Evolutionary conservation across 257 asterid genomes (phyloP), one percentile per base, ranked within the genome.

Genomic region (Ophiorrhiza pumila): DNA sequence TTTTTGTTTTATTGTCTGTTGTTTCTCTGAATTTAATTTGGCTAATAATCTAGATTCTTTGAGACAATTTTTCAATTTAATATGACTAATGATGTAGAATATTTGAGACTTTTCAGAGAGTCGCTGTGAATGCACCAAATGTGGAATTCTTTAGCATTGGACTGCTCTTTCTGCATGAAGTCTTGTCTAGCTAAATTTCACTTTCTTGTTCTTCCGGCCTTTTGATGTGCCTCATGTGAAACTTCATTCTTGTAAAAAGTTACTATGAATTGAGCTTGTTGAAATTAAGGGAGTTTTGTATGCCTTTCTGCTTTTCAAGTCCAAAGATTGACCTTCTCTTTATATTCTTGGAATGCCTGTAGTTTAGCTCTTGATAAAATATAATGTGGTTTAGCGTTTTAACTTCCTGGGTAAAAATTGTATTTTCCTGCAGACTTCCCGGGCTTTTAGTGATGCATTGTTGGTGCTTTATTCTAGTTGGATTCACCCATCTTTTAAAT

Each of bases 231-330:
- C 43, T 13, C 18, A 32, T 32, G 43, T 32, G n/a, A 32, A 29
- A 34, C 66, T 31, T 39, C 45, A 59, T 59, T 59, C 65, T 27
- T 59, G 65, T 31, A 59, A 58, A 39, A 60, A 60, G 43, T 31
- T 32, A 14, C 65, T 20, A 29, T 17, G 34, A n/a, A 22, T 56
- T 25, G 23, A 56, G 42, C 31, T 13, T 32, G 18, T 15, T 22
- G 42, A 32, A 59, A 37, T 59, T 10, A 59, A 59, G 20, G 1
- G 12, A 32, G 37, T 32, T 60, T 60, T 32, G 43, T 39, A 17
- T 18, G 66, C 61, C 23, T 56, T 6, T 56, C 61, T 56, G 34
- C 10, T 25, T 56, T 56, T 14, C 34, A 23, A 56, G 15, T 23
- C 25, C 31, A 29, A 56, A 23, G 34, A 23, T 2, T 9, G 23